phyloP scores from a whole-genome alignment of 495 filamentous ascomycete genomes.

The Acidomyces sp. region DNA sequence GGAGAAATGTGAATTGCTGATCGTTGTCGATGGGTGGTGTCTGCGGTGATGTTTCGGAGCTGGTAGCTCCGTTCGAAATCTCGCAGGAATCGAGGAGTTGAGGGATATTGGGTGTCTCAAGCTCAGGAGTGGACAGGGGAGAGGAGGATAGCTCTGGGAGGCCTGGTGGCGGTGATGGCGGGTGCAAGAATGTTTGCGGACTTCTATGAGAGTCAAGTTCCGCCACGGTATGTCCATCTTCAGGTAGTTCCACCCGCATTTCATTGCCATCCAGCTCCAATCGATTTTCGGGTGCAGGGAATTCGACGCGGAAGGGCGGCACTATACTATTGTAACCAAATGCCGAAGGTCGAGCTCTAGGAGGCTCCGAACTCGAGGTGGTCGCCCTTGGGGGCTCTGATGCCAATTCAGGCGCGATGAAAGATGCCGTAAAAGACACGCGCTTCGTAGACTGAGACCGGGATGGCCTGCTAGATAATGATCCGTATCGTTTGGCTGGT shows the following conservation, averaged over 20 bases:
- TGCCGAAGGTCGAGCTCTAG: too few species aligned
- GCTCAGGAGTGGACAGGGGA: slow-evolving; percentile 1
- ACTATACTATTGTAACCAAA: background rate
- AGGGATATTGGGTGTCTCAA: slow-evolving; percentile 4
- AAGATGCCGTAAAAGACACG: too few species aligned
- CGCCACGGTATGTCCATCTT: too few species aligned
- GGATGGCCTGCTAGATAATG: slow-evolving; percentile 10
- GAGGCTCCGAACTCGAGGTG: too few species aligned
- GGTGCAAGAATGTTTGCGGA: slow-evolving; percentile 12
- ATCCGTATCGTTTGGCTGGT: slow-evolving; percentile 2
- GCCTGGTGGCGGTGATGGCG: slow-evolving; percentile 4
- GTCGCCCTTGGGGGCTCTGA: too few species aligned
- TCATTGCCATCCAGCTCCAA: too few species aligned
- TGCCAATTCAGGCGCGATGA: too few species aligned
- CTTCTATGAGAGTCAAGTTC: too few species aligned
- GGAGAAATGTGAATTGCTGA: background rate
- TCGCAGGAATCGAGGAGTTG: background rate
- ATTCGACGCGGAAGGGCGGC: background rate
- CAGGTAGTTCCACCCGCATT: too few species aligned
- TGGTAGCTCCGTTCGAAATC: background rate
- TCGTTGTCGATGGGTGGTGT: slow-evolving; percentile 2
- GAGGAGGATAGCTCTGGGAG: background rate
- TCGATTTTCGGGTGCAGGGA: background rate
- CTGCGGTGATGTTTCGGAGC: slow-evolving; percentile 3
- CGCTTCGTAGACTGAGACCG: slow-evolving; percentile 3